A percentile compares a stretch with the other conserved stretches of the same genome.
These are phyloP conservation scores for Durotheca rogersii DNA, from an alignment of 495 filamentous ascomycete genomes.

Conservation along the genomic window DNA sequence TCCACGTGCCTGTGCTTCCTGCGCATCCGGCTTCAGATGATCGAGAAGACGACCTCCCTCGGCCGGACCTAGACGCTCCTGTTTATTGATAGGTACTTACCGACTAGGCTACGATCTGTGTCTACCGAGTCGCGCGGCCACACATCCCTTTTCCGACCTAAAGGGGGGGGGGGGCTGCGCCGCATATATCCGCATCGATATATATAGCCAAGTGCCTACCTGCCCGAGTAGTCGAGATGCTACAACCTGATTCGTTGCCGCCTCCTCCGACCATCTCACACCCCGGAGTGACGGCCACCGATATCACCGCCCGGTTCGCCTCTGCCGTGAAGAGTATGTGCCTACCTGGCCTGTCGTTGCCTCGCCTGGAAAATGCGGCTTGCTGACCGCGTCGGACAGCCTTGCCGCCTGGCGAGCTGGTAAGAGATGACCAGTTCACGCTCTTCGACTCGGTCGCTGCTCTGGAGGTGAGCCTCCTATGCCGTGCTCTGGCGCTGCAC, in stretches of 20 bases:
- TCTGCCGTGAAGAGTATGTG: conserved; percentile 64
- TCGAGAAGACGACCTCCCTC: too few species aligned
- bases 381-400: conserved; percentile 49
- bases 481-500: too few species aligned
- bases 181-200: too few species aligned
- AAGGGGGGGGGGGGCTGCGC: too few species aligned
- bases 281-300: conserved; percentile 57
- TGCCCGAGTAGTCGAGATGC: conserved; percentile 20
- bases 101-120: neutral
- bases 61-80: too few species aligned
- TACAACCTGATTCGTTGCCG: conserved; percentile 17
- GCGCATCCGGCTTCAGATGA: too few species aligned
- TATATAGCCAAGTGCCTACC: neutral
- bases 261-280: conserved; percentile 42
- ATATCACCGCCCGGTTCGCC: conserved; percentile 78
- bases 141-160: conserved; percentile 2
- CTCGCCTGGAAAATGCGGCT: neutral
- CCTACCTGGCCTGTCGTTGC: neutral
- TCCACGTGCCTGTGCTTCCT: too few species aligned
- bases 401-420: conserved; percentile 73
- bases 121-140: neutral
- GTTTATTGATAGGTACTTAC: too few species aligned
- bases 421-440: conserved; percentile 93
- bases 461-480: conserved; percentile 80
- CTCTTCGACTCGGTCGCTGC: conserved; percentile 93